Base-by-base conservation (phyloP, 441 rosid genomes). In the Jatropha multifida region DNA sequence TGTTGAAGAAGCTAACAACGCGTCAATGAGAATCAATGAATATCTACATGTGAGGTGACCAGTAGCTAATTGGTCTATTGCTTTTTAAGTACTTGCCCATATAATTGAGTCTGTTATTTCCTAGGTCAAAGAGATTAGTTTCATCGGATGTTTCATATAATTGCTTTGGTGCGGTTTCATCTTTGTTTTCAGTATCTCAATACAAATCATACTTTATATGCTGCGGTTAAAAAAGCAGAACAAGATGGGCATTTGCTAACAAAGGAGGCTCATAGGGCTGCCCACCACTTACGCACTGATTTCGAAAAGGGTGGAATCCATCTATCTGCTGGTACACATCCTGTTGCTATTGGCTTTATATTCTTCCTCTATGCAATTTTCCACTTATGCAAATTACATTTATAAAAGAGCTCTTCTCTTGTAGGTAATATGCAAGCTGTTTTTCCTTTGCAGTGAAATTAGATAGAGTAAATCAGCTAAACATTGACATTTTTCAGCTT, bases 1-100 rank as follows among this genome's bases (percentile, higher is more conserved):
- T 84, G 94, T 96, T 60, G 93, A 88, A 85, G 96, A 87, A 83
- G 99, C 99, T 79, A 87, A 72, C 77, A 87, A 88, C 82, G 99
- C 98, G 65, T 89, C 97, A 15, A 84, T 96, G 85, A 87, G 86
- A 74, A 88, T 96, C 75, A 87, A 88, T 79, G 95, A 94, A 75
- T 96, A 96, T 88, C 92, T 96, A 87, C 99, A 96, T 94, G 99
- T 96, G 97, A 94, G 99, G 92, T 90, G 96, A 92, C 97, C 88
- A 74, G 49, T 79, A 80, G 82, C 84, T 82, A 63, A 81, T 81
- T 80, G 27, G 64, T 72, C 79, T 80, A 72, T 46, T 73, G 20
- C 37, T 44, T 72, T 71, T n/a, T 54, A 20, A 41, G 64, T 74
- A 56, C 63, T 59, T 49, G 42, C 51, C 63, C 27, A 13, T 61